phyloP scores from a whole-genome alignment of 2,329 filamentous ascomycete genomes.

The Aspergillus tamarii region DNA sequence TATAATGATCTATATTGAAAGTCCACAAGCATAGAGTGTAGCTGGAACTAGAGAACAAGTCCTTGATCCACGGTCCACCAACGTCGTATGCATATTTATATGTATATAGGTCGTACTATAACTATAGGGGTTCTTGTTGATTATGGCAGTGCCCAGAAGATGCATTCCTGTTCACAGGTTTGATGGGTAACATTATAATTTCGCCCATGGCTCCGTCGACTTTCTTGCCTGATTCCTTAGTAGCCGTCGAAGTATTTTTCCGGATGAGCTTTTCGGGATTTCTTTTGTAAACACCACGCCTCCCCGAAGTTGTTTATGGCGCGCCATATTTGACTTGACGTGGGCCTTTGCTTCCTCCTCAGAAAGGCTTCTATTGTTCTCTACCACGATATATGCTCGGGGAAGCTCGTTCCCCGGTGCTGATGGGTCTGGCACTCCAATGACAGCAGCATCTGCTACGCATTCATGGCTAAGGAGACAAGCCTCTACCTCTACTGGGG shows the following conservation, averaged over 20 bases:
- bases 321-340: constrained; percentile 16
- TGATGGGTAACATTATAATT: constrained; percentile 11
- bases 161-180: background rate
- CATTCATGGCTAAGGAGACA: constrained; percentile 16
- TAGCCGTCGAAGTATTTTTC: constrained; percentile 20
- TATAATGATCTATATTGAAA: too few species aligned
- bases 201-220: constrained; percentile 1
- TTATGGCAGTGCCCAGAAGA: background rate
- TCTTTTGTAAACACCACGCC: constrained; percentile 18
- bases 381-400: constrained; percentile 18
- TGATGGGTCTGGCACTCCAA: constrained; percentile 15
- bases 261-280: constrained; percentile 20
- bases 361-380: constrained; percentile 8
- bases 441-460: constrained; percentile 20
- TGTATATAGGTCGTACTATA: background rate
- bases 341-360: constrained; percentile 15
- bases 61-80: too few species aligned
- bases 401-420: constrained; percentile 22
- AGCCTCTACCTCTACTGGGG: constrained; percentile 20
- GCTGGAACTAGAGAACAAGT: too few species aligned
- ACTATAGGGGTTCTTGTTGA: background rate
- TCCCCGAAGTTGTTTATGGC: constrained; percentile 20
- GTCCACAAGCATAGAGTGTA: too few species aligned
- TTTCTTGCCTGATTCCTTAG: constrained; percentile 16
- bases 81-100: too few species aligned